phyloP scores from a whole-genome alignment of 352 stramenopile genomes.

The Globisporangium middletonii region DNA sequence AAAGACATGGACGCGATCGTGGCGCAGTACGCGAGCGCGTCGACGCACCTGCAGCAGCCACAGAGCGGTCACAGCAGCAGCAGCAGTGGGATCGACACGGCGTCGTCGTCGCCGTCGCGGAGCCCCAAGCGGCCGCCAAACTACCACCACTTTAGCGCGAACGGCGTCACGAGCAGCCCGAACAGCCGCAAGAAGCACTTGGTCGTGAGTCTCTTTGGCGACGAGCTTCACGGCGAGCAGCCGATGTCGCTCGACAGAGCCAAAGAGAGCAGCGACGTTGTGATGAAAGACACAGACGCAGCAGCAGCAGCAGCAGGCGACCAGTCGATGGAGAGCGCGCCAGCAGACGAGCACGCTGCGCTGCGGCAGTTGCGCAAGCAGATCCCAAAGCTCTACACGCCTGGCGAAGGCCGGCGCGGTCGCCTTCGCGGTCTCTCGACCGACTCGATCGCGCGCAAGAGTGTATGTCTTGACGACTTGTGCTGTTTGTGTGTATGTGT shows the following conservation, averaged over 20 bases:
- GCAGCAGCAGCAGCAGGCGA: conserved; percentile 8
- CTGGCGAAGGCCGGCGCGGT: conserved; percentile 52
- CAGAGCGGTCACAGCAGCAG: neutral
- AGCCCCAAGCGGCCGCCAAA: conserved; percentile 79
- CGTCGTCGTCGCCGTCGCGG: conserved; percentile 37
- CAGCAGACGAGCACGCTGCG: neutral
- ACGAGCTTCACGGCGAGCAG: conserved; percentile 54
- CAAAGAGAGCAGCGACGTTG: conserved; percentile 14
- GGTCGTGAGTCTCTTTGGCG: conserved; percentile 70
- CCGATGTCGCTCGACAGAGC: neutral
- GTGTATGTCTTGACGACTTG: conserved; percentile 15
- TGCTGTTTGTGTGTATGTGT: conserved; percentile 2
- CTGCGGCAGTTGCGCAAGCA: conserved; percentile 17
- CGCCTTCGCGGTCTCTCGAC: conserved; percentile 55
- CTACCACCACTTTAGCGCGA: conserved; percentile 57
- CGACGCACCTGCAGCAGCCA: neutral
- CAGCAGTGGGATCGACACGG: neutral
- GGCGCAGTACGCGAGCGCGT: conserved; percentile 17
- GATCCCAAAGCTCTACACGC: conserved; percentile 71
- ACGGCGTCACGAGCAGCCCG: conserved; percentile 13
- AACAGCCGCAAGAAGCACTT: conserved; percentile 56
- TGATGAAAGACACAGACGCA: conserved; percentile 30
- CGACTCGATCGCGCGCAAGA: conserved; percentile 58
- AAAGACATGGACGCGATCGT: conserved; percentile 53
- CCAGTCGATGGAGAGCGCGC: conserved; percentile 24